Conservation (phyloP, 768 basidiomycete species). For the Lepiota brunneoincarnata region DNA sequence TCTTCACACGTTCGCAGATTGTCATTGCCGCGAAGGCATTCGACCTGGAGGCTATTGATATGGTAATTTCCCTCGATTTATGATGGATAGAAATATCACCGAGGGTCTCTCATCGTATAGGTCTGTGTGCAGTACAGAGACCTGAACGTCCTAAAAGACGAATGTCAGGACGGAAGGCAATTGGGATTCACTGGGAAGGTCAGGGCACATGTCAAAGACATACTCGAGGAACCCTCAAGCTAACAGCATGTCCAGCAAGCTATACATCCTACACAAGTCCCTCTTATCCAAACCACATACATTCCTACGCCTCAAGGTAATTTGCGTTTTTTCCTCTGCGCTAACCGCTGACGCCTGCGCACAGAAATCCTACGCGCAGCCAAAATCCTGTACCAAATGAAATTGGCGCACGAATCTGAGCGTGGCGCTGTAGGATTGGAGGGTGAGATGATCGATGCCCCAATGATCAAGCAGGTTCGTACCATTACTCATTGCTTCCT, state of each 20-base stretch:
- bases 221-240: not conserved
- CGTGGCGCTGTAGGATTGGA: conserved; percentile 77
- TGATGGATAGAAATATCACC: not conserved
- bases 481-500: conserved; percentile 7
- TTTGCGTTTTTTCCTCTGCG: not conserved
- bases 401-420: conserved; percentile 45
- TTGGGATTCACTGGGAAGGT: conserved; percentile 95
- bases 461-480: conserved; percentile 79
- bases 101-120: conserved; percentile 30
- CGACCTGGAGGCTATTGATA: conserved; percentile 83
- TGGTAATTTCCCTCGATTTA: conserved; percentile 46
- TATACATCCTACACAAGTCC: conserved; percentile 86
- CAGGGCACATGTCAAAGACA: not conserved
- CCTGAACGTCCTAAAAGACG: conserved; percentile 58
- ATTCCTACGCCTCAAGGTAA: conserved; percentile 70
- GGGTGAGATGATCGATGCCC: conserved; percentile 88
- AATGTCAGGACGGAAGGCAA: conserved; percentile 74
- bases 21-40: conserved; percentile 83
- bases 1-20: conserved; percentile 81
- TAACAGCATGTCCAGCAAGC: conserved; percentile 64
- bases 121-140: conserved; percentile 90
- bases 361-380: conserved; percentile 77
- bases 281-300: conserved; percentile 73
- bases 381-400: conserved; percentile 68
- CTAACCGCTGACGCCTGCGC: not conserved